Evolutionary conservation across 192 early-diverging fungal genomes (phyloP).

Genomic region (Jimgerdemannia flammicorona): DNA sequence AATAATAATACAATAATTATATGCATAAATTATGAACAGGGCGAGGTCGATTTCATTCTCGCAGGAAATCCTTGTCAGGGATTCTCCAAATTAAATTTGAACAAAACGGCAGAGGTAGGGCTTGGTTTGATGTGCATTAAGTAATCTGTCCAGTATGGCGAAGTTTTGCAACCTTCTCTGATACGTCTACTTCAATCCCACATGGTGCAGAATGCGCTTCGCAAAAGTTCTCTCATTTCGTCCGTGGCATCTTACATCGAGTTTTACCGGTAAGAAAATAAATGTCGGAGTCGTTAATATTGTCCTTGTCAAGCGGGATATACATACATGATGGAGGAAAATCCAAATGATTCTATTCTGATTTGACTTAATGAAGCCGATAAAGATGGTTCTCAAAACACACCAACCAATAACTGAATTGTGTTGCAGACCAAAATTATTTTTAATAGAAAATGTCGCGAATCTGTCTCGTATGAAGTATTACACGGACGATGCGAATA

Average conservation of each 20-base stretch:
- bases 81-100: conserved; percentile 16
- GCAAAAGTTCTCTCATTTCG: conserved; percentile 22
- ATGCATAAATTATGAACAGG: conserved; percentile 6
- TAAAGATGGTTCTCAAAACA: no score
- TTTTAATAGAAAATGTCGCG: conserved; percentile 28
- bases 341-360: no score
- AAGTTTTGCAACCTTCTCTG: no score
- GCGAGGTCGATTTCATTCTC: conserved; percentile 25
- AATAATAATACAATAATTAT: no score
- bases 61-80: conserved; percentile 33
- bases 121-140: not conserved
- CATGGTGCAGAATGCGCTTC: not conserved
- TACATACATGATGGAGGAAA: no score
- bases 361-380: no score
- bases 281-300: no score
- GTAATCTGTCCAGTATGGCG: no score
- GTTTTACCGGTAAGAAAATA: conserved; percentile 3
- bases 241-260: conserved; percentile 23
- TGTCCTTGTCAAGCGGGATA: no score
- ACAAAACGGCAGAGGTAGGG: not conserved
- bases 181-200: not conserved
- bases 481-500: not conserved
- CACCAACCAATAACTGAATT: no score
- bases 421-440: conserved; percentile 7
- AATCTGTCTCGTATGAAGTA: conserved; percentile 4